Evolutionary conservation across 371 early-diverging fungal species (phyloP), one percentile per base, ranked within the genome.

Genomic region (Batrachochytrium dendrobatidis): DNA sequence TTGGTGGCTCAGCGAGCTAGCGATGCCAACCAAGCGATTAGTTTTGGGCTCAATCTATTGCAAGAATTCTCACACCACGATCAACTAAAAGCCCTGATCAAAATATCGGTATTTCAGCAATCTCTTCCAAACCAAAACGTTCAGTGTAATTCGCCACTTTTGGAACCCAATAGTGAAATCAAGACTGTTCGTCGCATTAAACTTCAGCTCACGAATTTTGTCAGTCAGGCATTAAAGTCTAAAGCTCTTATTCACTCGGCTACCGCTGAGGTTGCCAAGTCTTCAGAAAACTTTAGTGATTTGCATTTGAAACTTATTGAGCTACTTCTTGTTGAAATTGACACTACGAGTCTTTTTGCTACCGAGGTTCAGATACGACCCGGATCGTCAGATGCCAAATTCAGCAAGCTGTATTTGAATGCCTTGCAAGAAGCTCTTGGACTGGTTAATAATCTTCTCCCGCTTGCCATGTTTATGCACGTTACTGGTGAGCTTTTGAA

Each of bases 391-490:
- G 51, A 51, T 24, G 51, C 51, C 30, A 51, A 51, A 22, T 51
- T 51, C 22, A 22, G 51, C 25, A 28, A 22, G 3, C 2, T 51
- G 28, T 24, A 6, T 22, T 30, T 51, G 51, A 59, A 63, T 26
- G 28, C 25, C 20, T 81, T 28, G 20, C 83, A 86, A 62, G 85
- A 85, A 55, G 81, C 83, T n/a, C 67, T 95, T 58, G 85, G 85
- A 60, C 82, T 82, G 59, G 81, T 89, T 44, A 87, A 91, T 44
- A 77, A 78, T 12, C 76, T 91, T 31, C 76, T 95, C 59, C 79
- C 90, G 30, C 67, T 87, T 34, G 73, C 81, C 22, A 75, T 83
- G 24, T 93, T 95, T 66, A 72, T 87, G 53, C 67, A 81, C 49
- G 86, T 90, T 15, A 77, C 87, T 18, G 61, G 77, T 12, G 71